Evolutionary conservation across 2,329 filamentous ascomycete species (phyloP).

Genomic region (Annulohypoxylon truncatum): DNA sequence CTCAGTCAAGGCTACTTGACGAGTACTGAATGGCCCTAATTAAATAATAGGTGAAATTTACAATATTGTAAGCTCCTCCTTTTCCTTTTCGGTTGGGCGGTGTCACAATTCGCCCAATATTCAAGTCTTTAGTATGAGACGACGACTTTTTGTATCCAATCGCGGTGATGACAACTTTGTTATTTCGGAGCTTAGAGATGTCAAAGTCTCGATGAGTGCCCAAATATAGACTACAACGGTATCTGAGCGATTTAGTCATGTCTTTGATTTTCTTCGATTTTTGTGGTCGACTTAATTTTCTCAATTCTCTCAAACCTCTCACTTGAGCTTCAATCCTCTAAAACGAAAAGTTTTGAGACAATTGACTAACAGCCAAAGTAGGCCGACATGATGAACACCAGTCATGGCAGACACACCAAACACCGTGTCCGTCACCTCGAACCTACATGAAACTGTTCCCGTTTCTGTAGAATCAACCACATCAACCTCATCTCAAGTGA

Average conservation of each 20-base stretch:
- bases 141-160: slow-evolving; percentile 34
- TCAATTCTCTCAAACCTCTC: background rate
- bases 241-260: slow-evolving; percentile 76
- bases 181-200: slow-evolving; percentile 68
- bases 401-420: slow-evolving; percentile 50
- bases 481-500: slow-evolving; percentile 38
- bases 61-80: slow-evolving; percentile 27
- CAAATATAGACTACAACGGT: slow-evolving; percentile 95
- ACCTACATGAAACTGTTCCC: slow-evolving; percentile 29
- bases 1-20: background rate
- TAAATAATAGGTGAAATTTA: background rate
- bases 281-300: too few relatives aligned
- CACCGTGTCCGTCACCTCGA: slow-evolving; percentile 34
- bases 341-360: slow-evolving; percentile 8
- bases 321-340: background rate
- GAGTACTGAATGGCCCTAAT: slow-evolving; percentile 7
- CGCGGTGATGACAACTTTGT: slow-evolving; percentile 71
- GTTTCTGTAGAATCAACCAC: slow-evolving; percentile 37
- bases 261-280: slow-evolving; percentile 5
- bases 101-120: background rate
- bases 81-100: background rate
- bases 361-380: slow-evolving; percentile 45
- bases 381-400: slow-evolving; percentile 59
- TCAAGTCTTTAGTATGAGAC: background rate
- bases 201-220: slow-evolving; percentile 71